Evolutionary conservation across 352 stramenopile genomes (phyloP).

Genomic region (Phytophthora pistaciae): DNA sequence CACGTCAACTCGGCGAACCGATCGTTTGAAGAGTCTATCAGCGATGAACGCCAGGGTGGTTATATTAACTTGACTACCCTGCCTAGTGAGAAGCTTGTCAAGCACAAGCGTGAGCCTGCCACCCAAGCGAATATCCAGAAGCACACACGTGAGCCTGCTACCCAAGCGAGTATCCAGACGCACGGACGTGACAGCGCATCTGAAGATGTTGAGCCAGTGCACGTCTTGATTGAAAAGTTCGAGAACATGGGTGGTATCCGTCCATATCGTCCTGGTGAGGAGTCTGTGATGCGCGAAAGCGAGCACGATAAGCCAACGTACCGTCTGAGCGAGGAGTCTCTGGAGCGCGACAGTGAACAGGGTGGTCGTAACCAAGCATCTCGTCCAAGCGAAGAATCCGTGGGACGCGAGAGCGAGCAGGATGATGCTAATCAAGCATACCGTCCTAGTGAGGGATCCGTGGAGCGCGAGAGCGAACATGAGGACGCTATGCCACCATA

Average conservation of each 20-base stretch:
- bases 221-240: constrained; percentile 4
- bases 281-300: neutral
- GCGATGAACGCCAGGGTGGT: constrained; percentile 6
- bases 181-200: neutral
- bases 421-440: neutral
- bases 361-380: neutral
- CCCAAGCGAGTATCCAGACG: neutral
- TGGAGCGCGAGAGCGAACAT: constrained; percentile 3
- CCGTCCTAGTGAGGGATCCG: constrained; percentile 16
- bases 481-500: neutral
- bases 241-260: neutral
- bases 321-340: neutral
- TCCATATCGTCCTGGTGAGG: neutral
- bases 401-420: neutral
- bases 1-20: neutral
- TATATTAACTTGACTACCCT: constrained; percentile 7
- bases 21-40: constrained; percentile 9
- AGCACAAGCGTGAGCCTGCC: constrained; percentile 11
- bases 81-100: constrained; percentile 8
- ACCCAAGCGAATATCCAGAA: constrained; percentile 7
- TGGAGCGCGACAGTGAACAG: neutral
- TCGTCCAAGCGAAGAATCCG: neutral
- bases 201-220: neutral
- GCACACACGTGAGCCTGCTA: constrained; percentile 7
- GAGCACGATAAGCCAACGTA: neutral